These are phyloP conservation scores for Ballota nigra DNA, from an alignment of 257 asterid genomes.

Conservation along the genomic window DNA sequence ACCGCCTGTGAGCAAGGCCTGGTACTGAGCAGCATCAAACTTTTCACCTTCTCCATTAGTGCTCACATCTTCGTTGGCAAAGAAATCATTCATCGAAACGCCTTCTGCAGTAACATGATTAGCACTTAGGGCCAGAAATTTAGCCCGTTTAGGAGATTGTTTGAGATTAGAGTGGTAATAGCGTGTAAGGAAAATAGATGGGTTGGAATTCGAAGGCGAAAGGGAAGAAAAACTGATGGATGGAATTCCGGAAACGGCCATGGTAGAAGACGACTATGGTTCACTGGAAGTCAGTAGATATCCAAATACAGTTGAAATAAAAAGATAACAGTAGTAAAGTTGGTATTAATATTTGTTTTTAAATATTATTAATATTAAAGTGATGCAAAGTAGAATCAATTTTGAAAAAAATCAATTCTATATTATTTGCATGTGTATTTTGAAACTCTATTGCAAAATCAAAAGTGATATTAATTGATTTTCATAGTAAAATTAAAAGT, in stretches of 20 bases:
- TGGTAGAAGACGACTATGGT: slow-evolving; percentile 16
- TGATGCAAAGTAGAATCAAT: too few relatives aligned
- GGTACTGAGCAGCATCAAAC: slow-evolving; percentile 57
- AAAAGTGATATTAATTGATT: too few relatives aligned
- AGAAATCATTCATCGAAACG: slow-evolving; percentile 34
- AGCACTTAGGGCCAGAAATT: slow-evolving; percentile 23
- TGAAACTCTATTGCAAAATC: too few relatives aligned
- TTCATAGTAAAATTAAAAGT: too few relatives aligned
- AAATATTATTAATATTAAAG: too few relatives aligned
- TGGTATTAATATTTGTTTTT: too few relatives aligned
- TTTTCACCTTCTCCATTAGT: slow-evolving; percentile 13
- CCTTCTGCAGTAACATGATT: slow-evolving; percentile 45
- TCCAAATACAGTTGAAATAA: neutral
- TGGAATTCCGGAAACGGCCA: slow-evolving; percentile 46
- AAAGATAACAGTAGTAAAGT: too few relatives aligned
- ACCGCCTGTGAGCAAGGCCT: slow-evolving; percentile 74
- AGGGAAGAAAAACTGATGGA: slow-evolving; percentile 17
- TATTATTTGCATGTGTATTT: too few relatives aligned
- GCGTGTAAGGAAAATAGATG: slow-evolving; percentile 13
- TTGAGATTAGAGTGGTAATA: slow-evolving; percentile 25
- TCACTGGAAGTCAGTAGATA: neutral
- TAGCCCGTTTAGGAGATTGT: slow-evolving; percentile 23
- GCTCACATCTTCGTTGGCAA: slow-evolving; percentile 24
- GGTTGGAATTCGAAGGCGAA: slow-evolving; percentile 15
- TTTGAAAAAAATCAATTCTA: too few relatives aligned